These are phyloP conservation scores for Tolypocladium album DNA, from an alignment of 2,329 filamentous ascomycete genomes.

Conservation along the genomic window DNA sequence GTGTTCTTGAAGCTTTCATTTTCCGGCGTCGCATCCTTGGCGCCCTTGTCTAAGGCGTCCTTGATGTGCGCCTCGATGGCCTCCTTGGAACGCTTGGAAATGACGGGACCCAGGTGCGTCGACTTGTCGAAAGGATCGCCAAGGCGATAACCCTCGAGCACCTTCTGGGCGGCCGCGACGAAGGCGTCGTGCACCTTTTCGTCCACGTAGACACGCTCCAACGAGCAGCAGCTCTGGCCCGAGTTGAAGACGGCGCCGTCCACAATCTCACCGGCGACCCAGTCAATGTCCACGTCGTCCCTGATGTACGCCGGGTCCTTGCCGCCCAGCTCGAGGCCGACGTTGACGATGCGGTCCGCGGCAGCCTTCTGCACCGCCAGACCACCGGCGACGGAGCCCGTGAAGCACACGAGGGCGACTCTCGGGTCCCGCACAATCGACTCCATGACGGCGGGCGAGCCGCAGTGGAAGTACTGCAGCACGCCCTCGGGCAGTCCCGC, in stretches of 20 bases:
- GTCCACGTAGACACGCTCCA: conserved; percentile 87
- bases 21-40: conserved; percentile 71
- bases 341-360: conserved; percentile 70
- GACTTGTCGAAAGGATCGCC: conserved; percentile 74
- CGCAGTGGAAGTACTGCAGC: conserved; percentile 86
- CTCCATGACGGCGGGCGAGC: conserved; percentile 67
- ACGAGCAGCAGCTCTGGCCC: conserved; percentile 91
- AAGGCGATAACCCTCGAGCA: conserved; percentile 71
- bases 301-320: conserved; percentile 92
- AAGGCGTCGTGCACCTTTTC: conserved; percentile 77
- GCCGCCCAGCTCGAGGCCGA: conserved; percentile 85
- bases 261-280: conserved; percentile 90
- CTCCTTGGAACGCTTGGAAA: conserved; percentile 69
- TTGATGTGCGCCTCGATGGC: conserved; percentile 69
- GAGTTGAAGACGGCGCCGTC: conserved; percentile 97
- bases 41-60: conserved; percentile 75
- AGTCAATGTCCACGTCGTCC: conserved; percentile 73
- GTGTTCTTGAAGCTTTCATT: conserved; percentile 66
- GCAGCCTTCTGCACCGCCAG: conserved; percentile 78
- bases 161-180: conserved; percentile 65
- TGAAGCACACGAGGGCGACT: conserved; percentile 81
- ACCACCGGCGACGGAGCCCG: conserved; percentile 81
- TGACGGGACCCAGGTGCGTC: conserved; percentile 80
- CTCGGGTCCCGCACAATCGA: conserved; percentile 66
- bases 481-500: conserved; percentile 77